Conservation (phyloP, 768 basidiomycete species). For the Cytidiella melzeri region DNA sequence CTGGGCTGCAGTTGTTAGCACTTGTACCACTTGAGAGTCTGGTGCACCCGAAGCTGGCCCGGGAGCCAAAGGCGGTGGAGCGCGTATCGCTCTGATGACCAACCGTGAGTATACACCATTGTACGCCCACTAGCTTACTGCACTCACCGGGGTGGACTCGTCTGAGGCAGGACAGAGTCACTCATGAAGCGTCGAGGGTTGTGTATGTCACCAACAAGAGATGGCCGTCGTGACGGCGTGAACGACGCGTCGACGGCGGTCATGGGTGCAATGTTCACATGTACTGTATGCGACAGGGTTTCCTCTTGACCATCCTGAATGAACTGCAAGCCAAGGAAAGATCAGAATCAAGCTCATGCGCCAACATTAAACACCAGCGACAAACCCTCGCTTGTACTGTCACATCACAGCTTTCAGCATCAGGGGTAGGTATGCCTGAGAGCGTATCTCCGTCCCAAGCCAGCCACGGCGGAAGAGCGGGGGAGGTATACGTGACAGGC, state of each 20-base stretch:
- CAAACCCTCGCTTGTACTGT: constrained; percentile 71
- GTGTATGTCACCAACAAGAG: constrained; percentile 38
- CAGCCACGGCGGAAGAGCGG: constrained; percentile 81
- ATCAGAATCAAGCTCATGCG: constrained; percentile 16
- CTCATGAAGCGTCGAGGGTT: constrained; percentile 35
- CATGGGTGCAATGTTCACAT: constrained; percentile 66
- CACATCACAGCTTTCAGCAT: constrained; percentile 71
- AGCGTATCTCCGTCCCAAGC: constrained; percentile 82
- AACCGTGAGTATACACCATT: background rate
- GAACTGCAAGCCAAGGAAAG: constrained; percentile 37
- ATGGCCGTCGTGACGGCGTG: constrained; percentile 40
- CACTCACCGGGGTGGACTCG: constrained; percentile 23
- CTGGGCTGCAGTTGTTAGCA: constrained; percentile 70
- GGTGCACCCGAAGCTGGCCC: constrained; percentile 34
- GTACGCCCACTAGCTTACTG: no score
- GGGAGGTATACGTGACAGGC: constrained; percentile 74
- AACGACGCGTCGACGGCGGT: constrained; percentile 41
- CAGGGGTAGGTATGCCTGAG: constrained; percentile 71
- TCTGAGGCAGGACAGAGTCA: constrained; percentile 33
- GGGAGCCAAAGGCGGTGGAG: constrained; percentile 26
- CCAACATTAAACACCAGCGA: constrained; percentile 8
- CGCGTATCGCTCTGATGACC: constrained; percentile 28
- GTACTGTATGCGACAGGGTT: constrained; percentile 57
- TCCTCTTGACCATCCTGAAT: constrained; percentile 72
- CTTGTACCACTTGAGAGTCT: constrained; percentile 72